A percentile compares a stretch with the other conserved stretches of the same genome.
Evolutionary conservation across 352 stramenopile species (phyloP).

Genomic region (Phytophthora syringae): DNA sequence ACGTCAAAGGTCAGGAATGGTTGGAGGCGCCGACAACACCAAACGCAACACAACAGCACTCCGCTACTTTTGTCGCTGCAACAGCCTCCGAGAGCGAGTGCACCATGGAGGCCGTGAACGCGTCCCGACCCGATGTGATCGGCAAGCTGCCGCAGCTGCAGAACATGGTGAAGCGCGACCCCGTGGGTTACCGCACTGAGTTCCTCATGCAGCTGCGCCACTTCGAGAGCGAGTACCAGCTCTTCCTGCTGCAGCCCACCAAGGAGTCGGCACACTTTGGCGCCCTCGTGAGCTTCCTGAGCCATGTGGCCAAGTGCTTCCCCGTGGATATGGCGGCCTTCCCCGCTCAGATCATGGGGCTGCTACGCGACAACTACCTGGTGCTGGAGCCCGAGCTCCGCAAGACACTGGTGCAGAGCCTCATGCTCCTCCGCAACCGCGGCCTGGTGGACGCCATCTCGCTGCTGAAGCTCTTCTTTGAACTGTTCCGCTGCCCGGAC

Average conservation of each 20-base stretch:
- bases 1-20: constrained; percentile 19
- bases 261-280: constrained; percentile 94
- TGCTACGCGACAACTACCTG: constrained; percentile 92
- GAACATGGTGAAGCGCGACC: constrained; percentile 99
- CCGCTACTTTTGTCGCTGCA: constrained; percentile 1
- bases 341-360: constrained; percentile 91
- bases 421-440: constrained; percentile 97
- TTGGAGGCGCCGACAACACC: constrained; percentile 28
- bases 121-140: constrained; percentile 86
- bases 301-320: constrained; percentile 92
- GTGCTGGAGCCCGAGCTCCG: constrained; percentile 93
- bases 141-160: constrained; percentile 96
- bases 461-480: constrained; percentile 96
- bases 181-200: constrained; percentile 95
- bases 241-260: constrained; percentile 94
- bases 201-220: constrained; percentile 97
- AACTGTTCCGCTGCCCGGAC: constrained; percentile 96
- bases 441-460: constrained; percentile 91
- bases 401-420: constrained; percentile 94
- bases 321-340: constrained; percentile 88
- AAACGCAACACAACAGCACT: constrained; percentile 8
- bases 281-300: constrained; percentile 97
- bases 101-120: constrained; percentile 71
- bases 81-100: neutral
- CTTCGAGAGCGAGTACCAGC: constrained; percentile 96